These are phyloP conservation scores for Mollisiaceae sp. DNA, from an alignment of 2,329 filamentous ascomycete genomes.

Conservation along the genomic window DNA sequence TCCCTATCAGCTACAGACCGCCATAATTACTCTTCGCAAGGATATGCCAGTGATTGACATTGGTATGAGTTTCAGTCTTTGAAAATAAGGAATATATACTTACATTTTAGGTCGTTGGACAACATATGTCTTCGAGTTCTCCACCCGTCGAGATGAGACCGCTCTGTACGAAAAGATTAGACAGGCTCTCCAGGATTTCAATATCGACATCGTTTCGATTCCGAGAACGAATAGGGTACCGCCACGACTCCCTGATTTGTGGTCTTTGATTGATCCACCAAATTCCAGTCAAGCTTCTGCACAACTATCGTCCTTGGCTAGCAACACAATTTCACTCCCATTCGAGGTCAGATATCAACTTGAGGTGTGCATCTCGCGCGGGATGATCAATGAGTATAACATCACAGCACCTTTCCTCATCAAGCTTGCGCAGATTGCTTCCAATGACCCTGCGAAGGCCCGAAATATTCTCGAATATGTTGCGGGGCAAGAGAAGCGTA, in stretches of 20 bases:
- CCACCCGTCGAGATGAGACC: slow-evolving; percentile 38
- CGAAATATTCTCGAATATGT: slow-evolving; percentile 75
- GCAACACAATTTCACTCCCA: slow-evolving; percentile 51
- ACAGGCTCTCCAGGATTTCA: slow-evolving; percentile 68
- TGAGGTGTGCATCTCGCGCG: slow-evolving; percentile 88
- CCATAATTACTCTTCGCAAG: slow-evolving; percentile 54
- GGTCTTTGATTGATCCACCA: slow-evolving; percentile 47
- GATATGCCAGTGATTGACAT: slow-evolving; percentile 61
- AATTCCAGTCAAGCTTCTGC: slow-evolving; percentile 23
- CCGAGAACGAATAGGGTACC: slow-evolving; percentile 50
- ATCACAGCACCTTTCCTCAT: slow-evolving; percentile 71
- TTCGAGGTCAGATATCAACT: slow-evolving; percentile 87
- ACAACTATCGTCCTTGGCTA: slow-evolving; percentile 31
- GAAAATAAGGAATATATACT: slow-evolving; percentile 4
- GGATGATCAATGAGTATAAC: slow-evolving; percentile 76
- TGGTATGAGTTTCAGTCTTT: slow-evolving; percentile 40
- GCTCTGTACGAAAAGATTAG: slow-evolving; percentile 30
- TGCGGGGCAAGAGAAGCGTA: slow-evolving; percentile 63
- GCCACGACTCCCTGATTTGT: slow-evolving; percentile 46
- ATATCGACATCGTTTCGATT: slow-evolving; percentile 59
- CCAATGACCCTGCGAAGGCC: slow-evolving; percentile 53
- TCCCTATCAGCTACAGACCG: slow-evolving; percentile 42
- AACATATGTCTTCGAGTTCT: slow-evolving; percentile 58
- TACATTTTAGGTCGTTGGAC: slow-evolving; percentile 61
- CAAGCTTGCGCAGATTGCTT: slow-evolving; percentile 58